These are phyloP conservation scores for Moringa oleifera DNA, from an alignment of 345 rosid genomes.

Conservation along the genomic window DNA sequence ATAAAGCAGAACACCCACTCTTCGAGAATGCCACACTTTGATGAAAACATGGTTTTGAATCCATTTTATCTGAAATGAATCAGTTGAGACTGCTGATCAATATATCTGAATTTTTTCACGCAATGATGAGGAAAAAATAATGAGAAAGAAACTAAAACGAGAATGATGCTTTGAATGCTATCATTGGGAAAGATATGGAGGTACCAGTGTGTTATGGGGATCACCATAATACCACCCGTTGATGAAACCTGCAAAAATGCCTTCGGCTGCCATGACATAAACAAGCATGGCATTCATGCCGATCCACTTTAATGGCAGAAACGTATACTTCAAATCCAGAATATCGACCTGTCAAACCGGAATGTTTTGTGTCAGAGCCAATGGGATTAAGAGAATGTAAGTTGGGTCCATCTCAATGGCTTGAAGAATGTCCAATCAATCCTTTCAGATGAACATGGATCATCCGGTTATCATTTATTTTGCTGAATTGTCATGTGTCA, in stretches of 20 bases:
- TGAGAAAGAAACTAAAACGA: neutral
- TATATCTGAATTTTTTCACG: neutral
- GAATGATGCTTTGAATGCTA: neutral
- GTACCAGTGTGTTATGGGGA: conserved; percentile 72
- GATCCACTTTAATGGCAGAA: conserved; percentile 77
- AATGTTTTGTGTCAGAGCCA: no score
- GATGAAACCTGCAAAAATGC: conserved; percentile 76
- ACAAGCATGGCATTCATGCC: conserved; percentile 97
- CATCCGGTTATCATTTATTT: no score
- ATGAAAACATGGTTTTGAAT: conserved; percentile 58
- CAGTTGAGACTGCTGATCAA: neutral
- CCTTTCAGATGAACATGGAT: no score
- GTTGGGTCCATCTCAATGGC: no score
- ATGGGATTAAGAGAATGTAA: no score
- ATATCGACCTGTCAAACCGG: conserved; percentile 53
- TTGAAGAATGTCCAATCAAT: no score
- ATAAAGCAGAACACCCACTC: conserved; percentile 56
- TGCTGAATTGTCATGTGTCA: no score
- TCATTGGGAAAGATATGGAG: no score
- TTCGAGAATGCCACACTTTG: conserved; percentile 55
- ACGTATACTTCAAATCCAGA: conserved; percentile 32
- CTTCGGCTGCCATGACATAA: conserved; percentile 94
- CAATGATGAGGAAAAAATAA: no score
- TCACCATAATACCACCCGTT: conserved; percentile 82
- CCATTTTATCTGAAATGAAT: conserved; percentile 52